Base-by-base conservation (phyloP, 306 rosid genomes). In the Castanopsis chinensis region DNA sequence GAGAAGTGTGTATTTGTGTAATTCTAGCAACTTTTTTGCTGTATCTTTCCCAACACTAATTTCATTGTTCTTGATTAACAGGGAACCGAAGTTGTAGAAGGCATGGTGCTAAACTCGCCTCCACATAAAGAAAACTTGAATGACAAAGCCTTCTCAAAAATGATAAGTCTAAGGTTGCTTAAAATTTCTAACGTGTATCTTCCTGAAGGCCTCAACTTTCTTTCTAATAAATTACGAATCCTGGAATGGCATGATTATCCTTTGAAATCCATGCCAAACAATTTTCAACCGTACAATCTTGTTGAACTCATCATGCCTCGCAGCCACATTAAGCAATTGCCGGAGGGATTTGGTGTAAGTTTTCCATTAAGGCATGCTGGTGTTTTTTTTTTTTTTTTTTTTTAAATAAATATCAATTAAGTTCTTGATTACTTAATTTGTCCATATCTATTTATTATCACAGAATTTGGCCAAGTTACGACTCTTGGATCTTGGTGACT, bases 261-360 rank as follows among this genome's bases (percentile, higher is more conserved):
- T 17, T 23, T 81, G n/a, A 54, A 52, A 17, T 64, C 55, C 20
- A 18, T 83, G 23, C 83, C n/a, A n/a, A n/a, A n/a, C 86, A n/a
- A 69, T 17, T 52, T 70, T 25, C 75, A 70, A 14, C 70, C 45
- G 0, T 5, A 56, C 6, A 61, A 79, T 15, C 78, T 83, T 35
- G 86, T 83, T 20, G 33, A 79, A 71, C 56, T 83, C 9, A 72
- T 60, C 71, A 70, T 83, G 83, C 57, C n/a, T 28, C 35, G 67
- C 9, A 75, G 83, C 33, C 76, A 41, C 23, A 1, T 83, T 0
- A 2, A 21, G 35, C 6, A 69, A 32, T 43, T 71, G 3, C 80
- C 80, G 35, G 33, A 55, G 32, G 75, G 63, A 75, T 27, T 4
- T 37, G 43, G 27, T 68, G 86, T 79, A 75, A 27, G 70, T n/a